Evolutionary conservation across 441 rosid species (phyloP), one percentile per base, ranked within the genome.

Genomic region (Populus tomentosa): DNA sequence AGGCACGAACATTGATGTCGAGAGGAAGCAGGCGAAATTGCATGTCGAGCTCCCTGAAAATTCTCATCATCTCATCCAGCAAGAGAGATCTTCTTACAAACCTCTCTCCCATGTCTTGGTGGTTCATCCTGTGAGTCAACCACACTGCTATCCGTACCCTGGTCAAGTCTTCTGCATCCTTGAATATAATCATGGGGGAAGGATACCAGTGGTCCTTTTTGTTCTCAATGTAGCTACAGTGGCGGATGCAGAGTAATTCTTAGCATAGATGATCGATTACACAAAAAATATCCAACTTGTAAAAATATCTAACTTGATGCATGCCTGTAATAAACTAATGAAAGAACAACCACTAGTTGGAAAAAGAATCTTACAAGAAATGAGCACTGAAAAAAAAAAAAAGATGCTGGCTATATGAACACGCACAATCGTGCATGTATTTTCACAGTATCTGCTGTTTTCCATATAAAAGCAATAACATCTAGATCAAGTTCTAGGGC

Each of bases 151-250:
- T 26, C 82, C 68, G 84, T 20, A 93, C 40, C 33, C 38, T 84
- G 62, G 84, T 84, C 74, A 90, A 74, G 9, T 84, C 86, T 59
- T 80, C 87, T 4, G 84, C 11, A 1, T 93, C 94, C 78, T 86
- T 89, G 24, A 85, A 0, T 10, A 93, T 30, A 23, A 93, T 61
- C 21, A 28, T 76, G 2, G 94, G 90, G 32, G 77, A 14, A 23
- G 92, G 75, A 35, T 77, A 82, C 98, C 98, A 93, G 62, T 89
- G 85, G 82, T 93, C 98, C 69, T 89, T 86, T 81, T 88, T 88
- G 82, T 50, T 72, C 63, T 90, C 92, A 0, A 91, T 85, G 77
- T 84, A 88, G 77, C 97, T 92, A 82, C 76, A 72, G 14, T 59
- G 32, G 3, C 28, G 30, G 6, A 20, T 6, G 7, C 64, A 0